These are phyloP conservation scores for Pythium aristosporum DNA, from an alignment of 352 stramenopile genomes.

Conservation along the genomic window DNA sequence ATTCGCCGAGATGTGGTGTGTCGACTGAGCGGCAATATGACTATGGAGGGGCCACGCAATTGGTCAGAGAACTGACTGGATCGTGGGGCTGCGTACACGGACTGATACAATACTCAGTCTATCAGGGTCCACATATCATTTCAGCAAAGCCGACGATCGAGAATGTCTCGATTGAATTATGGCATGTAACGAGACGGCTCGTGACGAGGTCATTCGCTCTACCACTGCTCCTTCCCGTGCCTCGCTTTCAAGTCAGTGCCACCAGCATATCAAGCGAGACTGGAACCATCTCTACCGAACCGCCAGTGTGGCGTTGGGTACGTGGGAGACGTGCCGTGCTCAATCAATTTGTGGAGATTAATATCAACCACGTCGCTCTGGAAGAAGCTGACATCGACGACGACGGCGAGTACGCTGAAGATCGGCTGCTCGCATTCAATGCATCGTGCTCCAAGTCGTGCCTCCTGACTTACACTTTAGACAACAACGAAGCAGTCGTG, in stretches of 20 bases:
- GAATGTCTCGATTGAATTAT: constrained; percentile 5
- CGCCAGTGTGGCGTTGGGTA: not conserved
- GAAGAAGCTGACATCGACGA: not conserved
- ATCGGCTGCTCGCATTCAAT: constrained; percentile 7
- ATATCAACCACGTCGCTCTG: not conserved
- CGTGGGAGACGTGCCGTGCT: not conserved
- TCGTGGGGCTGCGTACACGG: not conserved
- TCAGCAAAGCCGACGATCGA: not conserved
- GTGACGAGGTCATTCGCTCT: not conserved
- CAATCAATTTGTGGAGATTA: not conserved
- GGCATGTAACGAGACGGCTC: not conserved
- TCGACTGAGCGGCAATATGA: not conserved
- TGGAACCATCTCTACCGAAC: not conserved
- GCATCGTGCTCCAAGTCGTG: constrained; percentile 17
- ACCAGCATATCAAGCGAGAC: not conserved
- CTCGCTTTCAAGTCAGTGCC: constrained; percentile 7
- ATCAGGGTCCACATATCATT: not conserved
- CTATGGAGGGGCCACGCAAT: not conserved
- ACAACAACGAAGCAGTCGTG: not conserved
- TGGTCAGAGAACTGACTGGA: constrained; percentile 6
- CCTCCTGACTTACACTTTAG: constrained; percentile 5
- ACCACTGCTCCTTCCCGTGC: not conserved
- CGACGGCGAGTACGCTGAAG: not conserved
- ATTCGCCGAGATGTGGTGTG: not conserved
- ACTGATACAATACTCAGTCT: not conserved